phyloP scores from a whole-genome alignment of 1,284 basidiomycete genomes.

The Heterobasidion irregulare region DNA sequence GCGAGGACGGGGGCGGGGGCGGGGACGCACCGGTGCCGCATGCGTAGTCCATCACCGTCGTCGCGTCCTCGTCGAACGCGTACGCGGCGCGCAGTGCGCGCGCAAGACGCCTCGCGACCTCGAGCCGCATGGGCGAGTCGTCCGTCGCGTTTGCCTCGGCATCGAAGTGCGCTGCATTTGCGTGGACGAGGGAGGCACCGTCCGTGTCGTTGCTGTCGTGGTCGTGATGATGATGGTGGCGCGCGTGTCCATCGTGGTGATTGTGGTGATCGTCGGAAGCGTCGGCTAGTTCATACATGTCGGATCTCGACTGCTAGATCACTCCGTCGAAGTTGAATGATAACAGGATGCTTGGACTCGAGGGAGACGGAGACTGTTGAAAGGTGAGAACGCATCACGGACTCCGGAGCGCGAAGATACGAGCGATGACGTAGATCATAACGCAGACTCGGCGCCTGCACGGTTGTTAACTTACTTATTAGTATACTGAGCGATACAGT shows the following conservation, averaged over 20 bases:
- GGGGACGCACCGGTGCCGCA: conserved; percentile 50
- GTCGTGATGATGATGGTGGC: neutral
- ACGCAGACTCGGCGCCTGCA: too few relatives aligned
- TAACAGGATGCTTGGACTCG: too few relatives aligned
- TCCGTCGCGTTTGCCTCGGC: conserved; percentile 18
- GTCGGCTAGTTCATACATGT: too few relatives aligned
- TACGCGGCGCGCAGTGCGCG: conserved; percentile 35
- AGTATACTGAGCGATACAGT: too few relatives aligned
- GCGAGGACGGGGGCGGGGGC: neutral
- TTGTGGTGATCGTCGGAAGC: neutral
- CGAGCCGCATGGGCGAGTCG: conserved; percentile 15
- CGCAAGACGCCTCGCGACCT: conserved; percentile 25
- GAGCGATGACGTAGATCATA: too few relatives aligned
- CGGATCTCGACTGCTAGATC: too few relatives aligned
- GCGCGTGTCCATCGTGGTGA: neutral
- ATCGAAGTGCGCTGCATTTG: conserved; percentile 26
- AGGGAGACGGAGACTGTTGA: too few relatives aligned
- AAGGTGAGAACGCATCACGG: too few relatives aligned
- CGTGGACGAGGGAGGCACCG: conserved; percentile 15
- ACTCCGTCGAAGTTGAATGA: too few relatives aligned
- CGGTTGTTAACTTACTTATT: too few relatives aligned
- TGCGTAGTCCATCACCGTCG: conserved; percentile 60
- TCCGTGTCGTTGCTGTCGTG: conserved; percentile 4
- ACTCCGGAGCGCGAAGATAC: too few relatives aligned
- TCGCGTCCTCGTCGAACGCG: conserved; percentile 45